Percentiles rank a stretch among this genome's conserved stretches.
Evolutionary conservation across 2,329 filamentous ascomycete genomes (phyloP).

Genomic region (Zymoseptoria passerinii): DNA sequence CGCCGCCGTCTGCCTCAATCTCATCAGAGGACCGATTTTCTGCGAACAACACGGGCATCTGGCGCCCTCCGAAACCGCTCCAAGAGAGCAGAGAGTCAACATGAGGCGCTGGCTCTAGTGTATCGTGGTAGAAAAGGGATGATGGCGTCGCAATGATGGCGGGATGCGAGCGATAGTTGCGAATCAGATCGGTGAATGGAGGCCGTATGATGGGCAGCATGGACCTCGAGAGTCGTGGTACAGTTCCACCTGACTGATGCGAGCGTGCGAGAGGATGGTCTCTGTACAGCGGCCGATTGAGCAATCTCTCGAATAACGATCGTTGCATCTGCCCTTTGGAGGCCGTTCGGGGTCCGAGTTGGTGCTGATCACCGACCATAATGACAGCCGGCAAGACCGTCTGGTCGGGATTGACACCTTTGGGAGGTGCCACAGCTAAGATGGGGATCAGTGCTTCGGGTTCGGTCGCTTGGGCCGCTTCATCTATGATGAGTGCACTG

Average conservation of each 20-base stretch:
- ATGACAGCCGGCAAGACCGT: constrained; percentile 11
- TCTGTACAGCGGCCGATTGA: constrained; percentile 14
- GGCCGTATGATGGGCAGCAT: constrained; percentile 21
- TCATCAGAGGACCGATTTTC: constrained; percentile 15
- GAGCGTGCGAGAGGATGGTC: constrained; percentile 22
- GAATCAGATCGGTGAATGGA: constrained; percentile 21
- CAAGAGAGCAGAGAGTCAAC: constrained; percentile 16
- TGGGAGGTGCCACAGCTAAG: constrained; percentile 17
- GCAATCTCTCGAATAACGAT: constrained; percentile 21
- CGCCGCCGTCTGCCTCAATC: constrained; percentile 23
- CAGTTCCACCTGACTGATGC: constrained; percentile 11
- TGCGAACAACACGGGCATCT: constrained; percentile 18
- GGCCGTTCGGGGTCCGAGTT: constrained; percentile 22
- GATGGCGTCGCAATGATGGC: constrained; percentile 21
- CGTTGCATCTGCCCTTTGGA: constrained; percentile 15
- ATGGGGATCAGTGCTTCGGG: constrained; percentile 19
- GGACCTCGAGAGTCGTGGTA: constrained; percentile 17
- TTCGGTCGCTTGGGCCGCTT: constrained; percentile 23
- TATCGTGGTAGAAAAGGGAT: constrained; percentile 22
- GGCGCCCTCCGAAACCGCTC: constrained; percentile 15
- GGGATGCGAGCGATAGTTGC: constrained; percentile 24
- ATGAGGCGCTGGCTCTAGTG: constrained; percentile 17
- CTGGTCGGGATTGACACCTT: not conserved
- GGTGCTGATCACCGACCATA: constrained; percentile 23
- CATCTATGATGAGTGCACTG: constrained; percentile 21